These are phyloP conservation scores for Aphanomyces astaci DNA, from an alignment of 352 stramenopile genomes.

Conservation along the genomic window DNA sequence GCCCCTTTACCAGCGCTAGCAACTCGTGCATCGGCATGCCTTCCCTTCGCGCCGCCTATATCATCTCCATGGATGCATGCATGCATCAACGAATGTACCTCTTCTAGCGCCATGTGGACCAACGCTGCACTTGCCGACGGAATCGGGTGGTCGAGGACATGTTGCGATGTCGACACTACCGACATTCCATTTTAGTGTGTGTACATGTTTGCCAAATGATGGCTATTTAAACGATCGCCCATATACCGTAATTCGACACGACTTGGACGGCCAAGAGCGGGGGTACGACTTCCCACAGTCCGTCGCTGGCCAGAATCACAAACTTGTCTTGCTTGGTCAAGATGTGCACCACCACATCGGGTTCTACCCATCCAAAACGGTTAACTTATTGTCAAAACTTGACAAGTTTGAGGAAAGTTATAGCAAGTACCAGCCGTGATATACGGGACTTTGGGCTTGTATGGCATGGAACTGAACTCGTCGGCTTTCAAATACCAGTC, in stretches of 20 bases:
- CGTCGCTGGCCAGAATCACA: slow-evolving; percentile 73
- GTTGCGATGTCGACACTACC: slow-evolving; percentile 4
- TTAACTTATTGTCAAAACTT: no score
- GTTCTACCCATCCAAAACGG: no score
- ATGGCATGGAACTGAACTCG: slow-evolving; percentile 84
- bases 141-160: slow-evolving; percentile 34
- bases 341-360: slow-evolving; percentile 42
- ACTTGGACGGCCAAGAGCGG: slow-evolving; percentile 55
- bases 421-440: slow-evolving; percentile 36
- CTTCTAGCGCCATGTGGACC: slow-evolving; percentile 62
- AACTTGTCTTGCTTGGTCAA: slow-evolving; percentile 53
- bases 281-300: slow-evolving; percentile 72
- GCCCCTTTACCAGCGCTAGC: slow-evolving; percentile 42
- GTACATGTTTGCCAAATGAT: background rate
- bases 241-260: slow-evolving; percentile 61
- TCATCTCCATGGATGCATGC: background rate
- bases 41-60: slow-evolving; percentile 30
- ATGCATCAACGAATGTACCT: slow-evolving; percentile 35
- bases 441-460: slow-evolving; percentile 83
- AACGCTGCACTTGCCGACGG: slow-evolving; percentile 43
- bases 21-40: slow-evolving; percentile 63
- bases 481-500: slow-evolving; percentile 92
- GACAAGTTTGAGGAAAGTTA: background rate
- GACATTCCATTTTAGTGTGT: background rate
- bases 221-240: background rate